Evolutionary conservation across 2,329 filamentous ascomycete genomes (phyloP).

Genomic region (Niveomyces coronatus): DNA sequence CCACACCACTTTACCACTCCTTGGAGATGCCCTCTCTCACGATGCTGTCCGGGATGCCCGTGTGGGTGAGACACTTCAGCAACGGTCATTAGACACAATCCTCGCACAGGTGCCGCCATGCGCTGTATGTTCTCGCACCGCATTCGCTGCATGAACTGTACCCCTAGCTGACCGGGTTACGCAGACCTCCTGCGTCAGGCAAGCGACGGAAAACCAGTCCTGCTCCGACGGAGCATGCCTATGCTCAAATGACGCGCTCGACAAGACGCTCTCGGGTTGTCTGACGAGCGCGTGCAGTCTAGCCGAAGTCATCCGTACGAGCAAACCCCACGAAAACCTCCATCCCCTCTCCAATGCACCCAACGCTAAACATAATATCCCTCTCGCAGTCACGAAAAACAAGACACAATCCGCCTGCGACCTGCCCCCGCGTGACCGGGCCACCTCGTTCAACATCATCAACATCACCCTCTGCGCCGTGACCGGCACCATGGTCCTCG

Average conservation of each 20-base stretch:
- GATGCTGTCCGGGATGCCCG: too few relatives aligned
- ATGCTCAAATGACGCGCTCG: not conserved
- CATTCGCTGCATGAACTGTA: not conserved
- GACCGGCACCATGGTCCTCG: constrained; percentile 28
- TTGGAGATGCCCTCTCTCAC: too few relatives aligned
- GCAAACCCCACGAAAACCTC: not conserved
- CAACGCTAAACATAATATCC: too few relatives aligned
- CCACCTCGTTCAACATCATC: constrained; percentile 23
- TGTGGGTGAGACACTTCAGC: too few relatives aligned
- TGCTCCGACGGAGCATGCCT: constrained; percentile 2
- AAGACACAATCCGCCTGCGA: constrained; percentile 18
- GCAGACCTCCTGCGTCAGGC: not conserved
- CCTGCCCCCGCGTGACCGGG: constrained; percentile 21
- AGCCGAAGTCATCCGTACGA: not conserved
- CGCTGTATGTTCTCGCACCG: not conserved
- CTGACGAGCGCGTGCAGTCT: not conserved
- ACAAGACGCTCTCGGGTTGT: not conserved
- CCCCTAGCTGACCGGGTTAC: not conserved
- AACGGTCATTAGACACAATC: not conserved
- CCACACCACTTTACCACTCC: not conserved
- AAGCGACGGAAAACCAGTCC: not conserved
- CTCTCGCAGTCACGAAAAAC: constrained; percentile 11
- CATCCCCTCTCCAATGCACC: not conserved
- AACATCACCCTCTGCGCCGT: constrained; percentile 24
- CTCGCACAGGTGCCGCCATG: not conserved